Base-by-base conservation (phyloP, 441 rosid genomes). In the Cnidoscolus chayamansa region DNA sequence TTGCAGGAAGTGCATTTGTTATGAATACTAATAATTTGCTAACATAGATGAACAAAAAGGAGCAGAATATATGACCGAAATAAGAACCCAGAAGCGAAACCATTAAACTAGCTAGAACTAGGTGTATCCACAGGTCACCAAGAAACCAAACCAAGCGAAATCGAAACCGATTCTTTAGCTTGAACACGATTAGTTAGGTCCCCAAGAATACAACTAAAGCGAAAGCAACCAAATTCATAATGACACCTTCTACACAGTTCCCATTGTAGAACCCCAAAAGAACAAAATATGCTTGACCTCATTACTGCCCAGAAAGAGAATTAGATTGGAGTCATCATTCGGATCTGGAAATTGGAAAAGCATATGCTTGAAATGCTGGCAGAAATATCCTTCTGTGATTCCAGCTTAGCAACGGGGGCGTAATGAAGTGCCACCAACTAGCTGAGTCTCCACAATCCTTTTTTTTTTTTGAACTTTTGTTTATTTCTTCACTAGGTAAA, bases 361-460 rank as follows among this genome's bases (percentile, higher is more conserved):
- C 49, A 72, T 37, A 77, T 77, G 74, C 71, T 58, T 50, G 31
- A 68, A 40, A 72, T 10, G 64, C 17, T 78, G 69, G 9, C 70
- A 72, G 77, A 74, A 61, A 68, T 65, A 61, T 71, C 72, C 70
- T 54, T 73, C 57, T 32, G 62, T 8, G 72, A 83, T 76, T 76
- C 72, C 63, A 65, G 71, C 4, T 35, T 70, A 62, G 62, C 78
- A 80, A 75, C 77, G 58, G 65, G 10, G 77, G 68, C 32, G 64
- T 61, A 63, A 74, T 19, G 17, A 57, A 69, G 73, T 59, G 72
- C 58, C 73, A 70, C 68, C 72, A 2, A 62, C 54, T 37, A 25
- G 68, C 60, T 50, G 43, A 72, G 84, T 79, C 86, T 87, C 85
- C 84, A 70, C 81, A 4, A 78, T 70, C 8, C 7, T n/a, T 69